These are phyloP conservation scores for Diplosphaera chodatii DNA, from an alignment of 139 green algal genomes.

Conservation along the genomic window DNA sequence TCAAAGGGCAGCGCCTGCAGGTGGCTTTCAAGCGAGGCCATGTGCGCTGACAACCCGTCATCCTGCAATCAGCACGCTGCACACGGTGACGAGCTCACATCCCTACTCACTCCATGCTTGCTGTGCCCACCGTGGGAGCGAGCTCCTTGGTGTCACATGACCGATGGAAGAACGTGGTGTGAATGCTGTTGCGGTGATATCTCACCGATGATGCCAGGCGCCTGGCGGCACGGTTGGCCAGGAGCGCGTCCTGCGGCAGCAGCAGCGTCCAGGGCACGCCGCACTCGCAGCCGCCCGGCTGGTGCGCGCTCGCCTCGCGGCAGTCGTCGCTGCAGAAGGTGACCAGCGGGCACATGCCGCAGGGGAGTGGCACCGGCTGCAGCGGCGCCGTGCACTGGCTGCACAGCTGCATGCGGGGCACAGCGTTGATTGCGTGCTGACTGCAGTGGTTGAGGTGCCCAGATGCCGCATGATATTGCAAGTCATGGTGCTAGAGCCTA, in stretches of 20 bases:
- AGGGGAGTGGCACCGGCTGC: constrained; percentile 12
- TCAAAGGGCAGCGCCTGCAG: neutral
- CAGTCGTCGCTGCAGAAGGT: constrained; percentile 36
- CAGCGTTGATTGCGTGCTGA: too few relatives aligned
- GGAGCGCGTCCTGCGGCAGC: constrained; percentile 35
- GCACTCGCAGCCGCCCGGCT: constrained; percentile 32
- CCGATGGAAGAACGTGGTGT: too few relatives aligned
- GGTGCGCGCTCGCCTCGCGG: constrained; percentile 18
- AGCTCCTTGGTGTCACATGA: too few relatives aligned
- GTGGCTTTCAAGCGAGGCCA: constrained; percentile 11
- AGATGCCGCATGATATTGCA: too few relatives aligned
- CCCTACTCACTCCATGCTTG: too few relatives aligned
- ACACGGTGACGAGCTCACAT: too few relatives aligned
- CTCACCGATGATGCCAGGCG: neutral
- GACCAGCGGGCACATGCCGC: constrained; percentile 19
- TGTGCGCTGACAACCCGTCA: neutral
- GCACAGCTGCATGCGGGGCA: constrained; percentile 16
- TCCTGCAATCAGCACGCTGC: neutral
- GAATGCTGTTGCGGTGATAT: too few relatives aligned
- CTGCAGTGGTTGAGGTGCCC: too few relatives aligned
- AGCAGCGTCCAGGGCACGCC: constrained; percentile 36
- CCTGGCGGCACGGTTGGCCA: constrained; percentile 15
- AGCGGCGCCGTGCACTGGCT: neutral
- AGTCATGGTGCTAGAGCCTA: too few relatives aligned
- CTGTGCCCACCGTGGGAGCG: too few relatives aligned